Evolutionary conservation across 73 alveolate genomes (phyloP).

Genomic region (Durusdinium trenchii): DNA sequence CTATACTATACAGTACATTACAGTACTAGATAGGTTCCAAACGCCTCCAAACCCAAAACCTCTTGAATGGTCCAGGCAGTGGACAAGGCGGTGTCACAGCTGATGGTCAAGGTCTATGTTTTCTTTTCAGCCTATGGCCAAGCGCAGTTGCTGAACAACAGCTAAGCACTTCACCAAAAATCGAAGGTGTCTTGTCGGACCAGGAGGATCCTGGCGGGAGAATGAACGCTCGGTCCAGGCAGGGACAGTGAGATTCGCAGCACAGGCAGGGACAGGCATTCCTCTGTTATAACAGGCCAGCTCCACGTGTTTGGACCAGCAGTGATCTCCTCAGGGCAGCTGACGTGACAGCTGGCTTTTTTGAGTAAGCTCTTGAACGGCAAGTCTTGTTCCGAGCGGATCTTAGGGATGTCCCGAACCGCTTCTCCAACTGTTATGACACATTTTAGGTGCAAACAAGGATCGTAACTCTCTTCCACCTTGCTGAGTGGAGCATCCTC

Average conservation of each 20-base stretch:
- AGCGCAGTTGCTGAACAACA: not conserved
- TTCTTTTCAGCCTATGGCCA: not conserved
- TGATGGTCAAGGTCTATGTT: too few relatives aligned
- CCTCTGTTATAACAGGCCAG: not conserved
- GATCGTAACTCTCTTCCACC: constrained; percentile 61
- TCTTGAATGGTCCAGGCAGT: too few relatives aligned
- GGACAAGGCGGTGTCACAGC: too few relatives aligned
- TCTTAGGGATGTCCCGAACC: not conserved
- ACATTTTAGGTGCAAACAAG: not conserved
- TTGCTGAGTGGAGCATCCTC: constrained; percentile 79
- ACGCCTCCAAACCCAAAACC: too few relatives aligned
- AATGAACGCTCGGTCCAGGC: not conserved
- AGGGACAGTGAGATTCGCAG: not conserved
- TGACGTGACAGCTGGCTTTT: not conserved
- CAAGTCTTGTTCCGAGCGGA: not conserved
- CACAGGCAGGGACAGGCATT: not conserved
- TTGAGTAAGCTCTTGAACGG: not conserved
- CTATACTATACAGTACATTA: too few relatives aligned
- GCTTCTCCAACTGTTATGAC: not conserved
- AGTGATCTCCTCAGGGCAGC: constrained; percentile 54
- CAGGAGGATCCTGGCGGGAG: constrained; percentile 59
- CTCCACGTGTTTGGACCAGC: constrained; percentile 85
- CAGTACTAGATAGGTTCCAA: too few relatives aligned
- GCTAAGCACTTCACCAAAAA: constrained; percentile 2
- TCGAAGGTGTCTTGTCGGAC: constrained; percentile 78